Evolutionary conservation across 768 basidiomycete genomes (phyloP), one percentile per base, ranked within the genome.

Genomic region (Boletus insuetus): DNA sequence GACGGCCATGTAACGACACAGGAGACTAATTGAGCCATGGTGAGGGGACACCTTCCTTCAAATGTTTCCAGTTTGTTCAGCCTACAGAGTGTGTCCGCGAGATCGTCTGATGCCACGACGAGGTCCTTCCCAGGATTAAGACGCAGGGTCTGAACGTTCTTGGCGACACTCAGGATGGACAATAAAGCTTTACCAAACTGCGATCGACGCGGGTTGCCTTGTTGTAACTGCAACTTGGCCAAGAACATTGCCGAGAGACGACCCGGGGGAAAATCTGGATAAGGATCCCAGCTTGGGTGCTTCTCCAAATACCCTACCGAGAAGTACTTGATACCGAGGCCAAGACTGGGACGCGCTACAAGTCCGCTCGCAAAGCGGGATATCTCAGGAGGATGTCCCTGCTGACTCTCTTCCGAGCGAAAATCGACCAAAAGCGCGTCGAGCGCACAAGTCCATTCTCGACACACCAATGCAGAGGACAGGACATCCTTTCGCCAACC

Each of bases 401-500:
- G 24, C 26, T 49, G 49, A 19, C 1, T 17, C 1, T 44, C 31
- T 8, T n/a, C 5, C 22, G 32, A 49, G 42, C 50, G 48, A 47
- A 60, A 61, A 26, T 61, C 54, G 37, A 24, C n/a, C 51, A 53
- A 24, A 13, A 60, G 44, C 10, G 40, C 1, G 58, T 45, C 11
- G 47, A 60, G 60, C 17, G 58, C 58, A 13, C 58, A 60, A 1
- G 40, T 38, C 59, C 59, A 59, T 26, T 49, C 32, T 24, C 41
- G 53, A 14, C 59, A 60, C 7, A 59, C 58, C 46, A 49, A 45
- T 10, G 58, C 58, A 35, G 19, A 48, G 13, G 39, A 54, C 19
- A 60, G 1, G 24, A 59, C 17, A 24, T 54, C 59, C 32, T 31
- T 41, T 10, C 43, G 37, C 58, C 58, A 59, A n/a, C 22, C 19